phyloP scores from a whole-genome alignment of 2,329 filamentous ascomycete genomes.

The Hypoxylon sp. region DNA sequence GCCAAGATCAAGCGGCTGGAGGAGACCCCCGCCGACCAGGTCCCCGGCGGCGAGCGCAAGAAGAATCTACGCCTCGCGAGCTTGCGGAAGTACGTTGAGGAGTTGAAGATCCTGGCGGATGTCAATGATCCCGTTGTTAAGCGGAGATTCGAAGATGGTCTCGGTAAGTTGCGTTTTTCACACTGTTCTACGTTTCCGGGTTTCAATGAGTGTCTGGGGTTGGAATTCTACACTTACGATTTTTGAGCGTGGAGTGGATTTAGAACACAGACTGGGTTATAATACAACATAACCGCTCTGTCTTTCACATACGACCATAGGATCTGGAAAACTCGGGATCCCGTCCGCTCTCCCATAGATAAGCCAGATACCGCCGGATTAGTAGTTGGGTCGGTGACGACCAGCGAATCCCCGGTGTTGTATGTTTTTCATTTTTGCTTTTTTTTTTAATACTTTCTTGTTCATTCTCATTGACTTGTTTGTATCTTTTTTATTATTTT shows the following conservation, averaged over 20 bases:
- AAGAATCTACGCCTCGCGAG: conserved; percentile 78
- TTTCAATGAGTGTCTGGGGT: neutral
- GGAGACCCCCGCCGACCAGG: conserved; percentile 68
- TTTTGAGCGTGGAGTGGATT: conserved; percentile 15
- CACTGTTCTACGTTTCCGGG: conserved; percentile 1
- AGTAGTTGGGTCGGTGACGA: conserved; percentile 41
- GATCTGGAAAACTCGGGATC: conserved; percentile 43
- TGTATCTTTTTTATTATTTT: neutral
- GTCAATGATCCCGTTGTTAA: conserved; percentile 96
- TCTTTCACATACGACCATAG: conserved; percentile 42
- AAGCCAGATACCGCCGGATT: conserved; percentile 35
- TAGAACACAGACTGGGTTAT: conserved; percentile 17
- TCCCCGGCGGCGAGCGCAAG: conserved; percentile 73
- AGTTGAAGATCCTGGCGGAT: conserved; percentile 89
- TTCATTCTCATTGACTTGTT: conserved; percentile 5
- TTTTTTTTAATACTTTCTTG: conserved; percentile 15
- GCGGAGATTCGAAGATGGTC: conserved; percentile 91
- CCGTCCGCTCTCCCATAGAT: conserved; percentile 44
- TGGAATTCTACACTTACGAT: neutral
- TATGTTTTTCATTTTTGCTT: conserved; percentile 35
- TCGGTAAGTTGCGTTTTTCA: conserved; percentile 70
- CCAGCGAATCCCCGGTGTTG: conserved; percentile 39
- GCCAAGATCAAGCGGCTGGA: conserved; percentile 78
- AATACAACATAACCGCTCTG: conserved; percentile 9
- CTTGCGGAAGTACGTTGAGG: conserved; percentile 80